phyloP scores from a whole-genome alignment of 305 asterid species.

The Fraxinus greggii region DNA sequence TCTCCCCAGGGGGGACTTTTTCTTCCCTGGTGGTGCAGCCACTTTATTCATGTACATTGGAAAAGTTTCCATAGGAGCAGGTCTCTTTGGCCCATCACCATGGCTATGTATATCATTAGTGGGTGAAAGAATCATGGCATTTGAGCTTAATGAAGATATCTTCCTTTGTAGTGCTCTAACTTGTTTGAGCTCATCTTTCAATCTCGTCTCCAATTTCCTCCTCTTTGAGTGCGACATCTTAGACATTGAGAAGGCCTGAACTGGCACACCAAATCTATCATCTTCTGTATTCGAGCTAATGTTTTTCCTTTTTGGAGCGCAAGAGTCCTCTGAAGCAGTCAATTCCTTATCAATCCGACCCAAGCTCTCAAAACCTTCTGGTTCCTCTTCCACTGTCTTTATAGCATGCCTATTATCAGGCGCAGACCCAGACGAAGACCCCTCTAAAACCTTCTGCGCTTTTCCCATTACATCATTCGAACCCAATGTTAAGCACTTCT shows the following conservation, averaged over 20 bases:
- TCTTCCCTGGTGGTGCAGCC: neutral
- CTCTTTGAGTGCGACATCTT: neutral
- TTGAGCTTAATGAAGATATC: neutral
- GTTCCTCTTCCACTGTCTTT: neutral
- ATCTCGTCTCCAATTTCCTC: neutral
- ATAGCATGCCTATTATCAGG: neutral
- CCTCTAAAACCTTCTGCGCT: neutral
- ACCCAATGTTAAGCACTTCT: neutral
- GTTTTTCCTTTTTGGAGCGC: slow-evolving; percentile 44
- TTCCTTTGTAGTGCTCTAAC: neutral
- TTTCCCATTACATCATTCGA: neutral
- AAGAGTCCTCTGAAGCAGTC: slow-evolving; percentile 43
- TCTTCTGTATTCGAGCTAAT: slow-evolving; percentile 37
- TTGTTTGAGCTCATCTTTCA: neutral
- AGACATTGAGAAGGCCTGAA: neutral
- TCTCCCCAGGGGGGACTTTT: neutral
- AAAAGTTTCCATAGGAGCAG: neutral
- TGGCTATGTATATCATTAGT: neutral
- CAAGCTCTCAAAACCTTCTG: neutral
- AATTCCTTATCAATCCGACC: slow-evolving; percentile 3
- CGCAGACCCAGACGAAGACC: neutral
- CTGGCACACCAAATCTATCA: slow-evolving; percentile 33
- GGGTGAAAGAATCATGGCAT: neutral
- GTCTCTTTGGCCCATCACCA: neutral
- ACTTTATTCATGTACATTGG: neutral